phyloP scores from a whole-genome alignment of 2,329 filamentous ascomycete genomes.

The Trichophyton mentagrophytes region DNA sequence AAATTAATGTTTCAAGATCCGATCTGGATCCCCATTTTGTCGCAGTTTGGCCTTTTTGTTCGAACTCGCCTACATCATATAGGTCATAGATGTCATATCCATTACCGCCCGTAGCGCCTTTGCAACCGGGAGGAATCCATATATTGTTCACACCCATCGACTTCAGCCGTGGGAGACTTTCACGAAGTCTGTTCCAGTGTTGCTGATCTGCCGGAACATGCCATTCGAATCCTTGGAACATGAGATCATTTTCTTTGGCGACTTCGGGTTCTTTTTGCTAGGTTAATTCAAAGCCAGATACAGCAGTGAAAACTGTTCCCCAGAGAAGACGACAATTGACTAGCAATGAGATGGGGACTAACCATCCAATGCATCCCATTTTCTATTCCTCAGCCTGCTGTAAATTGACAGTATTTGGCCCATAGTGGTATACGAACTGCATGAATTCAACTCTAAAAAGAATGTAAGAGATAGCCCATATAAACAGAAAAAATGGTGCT shows the following conservation, averaged over 20 bases:
- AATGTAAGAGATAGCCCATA: background rate
- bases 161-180: constrained; percentile 42
- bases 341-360: background rate
- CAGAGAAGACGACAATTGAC: background rate
- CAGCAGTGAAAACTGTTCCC: background rate
- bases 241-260: constrained; percentile 15
- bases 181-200: constrained; percentile 49
- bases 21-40: constrained; percentile 60
- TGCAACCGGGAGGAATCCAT: constrained; percentile 61
- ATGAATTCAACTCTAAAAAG: background rate
- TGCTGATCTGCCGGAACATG: constrained; percentile 48
- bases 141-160: constrained; percentile 48
- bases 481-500: background rate
- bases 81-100: constrained; percentile 60
- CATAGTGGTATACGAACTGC: background rate
- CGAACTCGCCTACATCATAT: constrained; percentile 59
- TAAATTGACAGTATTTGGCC: background rate
- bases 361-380: background rate
- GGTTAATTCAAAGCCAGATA: background rate
- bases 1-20: constrained; percentile 44
- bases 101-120: constrained; percentile 50
- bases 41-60: constrained; percentile 49
- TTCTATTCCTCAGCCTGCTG: background rate
- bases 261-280: background rate
- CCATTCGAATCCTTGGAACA: constrained; percentile 64